Evolutionary conservation across 2,329 filamentous ascomycete genomes (phyloP).

Genomic region (Trichoderma breve): DNA sequence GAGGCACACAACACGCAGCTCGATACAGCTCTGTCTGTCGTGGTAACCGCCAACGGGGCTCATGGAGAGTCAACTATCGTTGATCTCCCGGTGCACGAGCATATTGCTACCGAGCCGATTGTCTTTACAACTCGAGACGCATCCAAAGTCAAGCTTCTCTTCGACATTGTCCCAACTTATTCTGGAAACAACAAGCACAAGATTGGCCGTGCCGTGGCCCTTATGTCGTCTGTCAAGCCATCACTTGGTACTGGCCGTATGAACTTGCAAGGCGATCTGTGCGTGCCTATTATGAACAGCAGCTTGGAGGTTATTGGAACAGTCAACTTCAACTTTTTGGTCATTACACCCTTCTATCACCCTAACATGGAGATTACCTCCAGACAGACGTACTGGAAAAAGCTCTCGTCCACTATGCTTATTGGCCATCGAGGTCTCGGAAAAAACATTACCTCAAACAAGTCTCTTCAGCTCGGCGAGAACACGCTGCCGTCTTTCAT

Average conservation of each 20-base stretch:
- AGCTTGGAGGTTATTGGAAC: constrained; percentile 87
- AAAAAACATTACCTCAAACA: constrained; percentile 82
- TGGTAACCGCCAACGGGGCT: constrained; percentile 82
- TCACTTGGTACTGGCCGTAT: constrained; percentile 82
- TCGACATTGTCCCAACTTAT: constrained; percentile 95
- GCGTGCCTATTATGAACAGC: constrained; percentile 83
- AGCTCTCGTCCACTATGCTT: constrained; percentile 81
- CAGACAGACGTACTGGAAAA: constrained; percentile 95
- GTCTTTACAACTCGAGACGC: constrained; percentile 79
- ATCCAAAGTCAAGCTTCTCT: constrained; percentile 80
- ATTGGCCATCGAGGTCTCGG: constrained; percentile 74
- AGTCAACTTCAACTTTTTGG: constrained; percentile 94
- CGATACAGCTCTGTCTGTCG: constrained; percentile 88
- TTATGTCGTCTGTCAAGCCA: constrained; percentile 82
- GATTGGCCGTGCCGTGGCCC: constrained; percentile 82
- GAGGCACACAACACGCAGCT: constrained; percentile 90
- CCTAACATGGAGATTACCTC: constrained; percentile 91
- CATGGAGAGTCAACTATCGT: constrained; percentile 84
- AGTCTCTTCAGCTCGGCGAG: constrained; percentile 89
- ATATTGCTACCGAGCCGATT: constrained; percentile 89
- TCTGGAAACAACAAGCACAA: constrained; percentile 85
- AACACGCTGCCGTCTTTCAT: constrained; percentile 97
- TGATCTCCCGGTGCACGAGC: constrained; percentile 90
- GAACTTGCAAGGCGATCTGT: constrained; percentile 87
- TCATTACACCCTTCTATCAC: constrained; percentile 92